These are phyloP conservation scores for Thelephora terrestris DNA, from an alignment of 1,284 basidiomycete genomes.

Conservation along the genomic window DNA sequence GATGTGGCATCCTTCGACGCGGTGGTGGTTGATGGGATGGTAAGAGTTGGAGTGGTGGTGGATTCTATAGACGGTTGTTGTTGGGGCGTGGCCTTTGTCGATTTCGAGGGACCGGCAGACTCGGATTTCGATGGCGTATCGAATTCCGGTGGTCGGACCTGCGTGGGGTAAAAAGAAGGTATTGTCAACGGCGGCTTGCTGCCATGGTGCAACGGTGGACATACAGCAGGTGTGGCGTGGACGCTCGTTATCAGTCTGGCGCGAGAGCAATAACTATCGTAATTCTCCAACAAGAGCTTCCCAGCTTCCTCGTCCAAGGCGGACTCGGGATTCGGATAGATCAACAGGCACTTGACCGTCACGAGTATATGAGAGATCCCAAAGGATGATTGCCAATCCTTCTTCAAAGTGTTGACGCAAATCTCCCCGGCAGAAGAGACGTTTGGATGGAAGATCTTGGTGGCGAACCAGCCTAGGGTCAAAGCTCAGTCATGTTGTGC, in stretches of 20 bases:
- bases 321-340: slow-evolving; percentile 93
- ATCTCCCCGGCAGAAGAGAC: slow-evolving; percentile 87
- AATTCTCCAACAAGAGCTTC: slow-evolving; percentile 83
- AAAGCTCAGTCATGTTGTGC: slow-evolving; percentile 6
- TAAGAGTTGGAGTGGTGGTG: slow-evolving; percentile 14
- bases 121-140: slow-evolving; percentile 33
- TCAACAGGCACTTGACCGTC: slow-evolving; percentile 89
- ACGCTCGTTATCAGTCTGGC: slow-evolving; percentile 79
- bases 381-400: slow-evolving; percentile 91
- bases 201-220: slow-evolving; percentile 2
- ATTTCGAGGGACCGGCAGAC: slow-evolving; percentile 11
- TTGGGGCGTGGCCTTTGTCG: slow-evolving; percentile 14
- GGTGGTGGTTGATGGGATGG: slow-evolving; percentile 7
- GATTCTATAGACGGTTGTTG: slow-evolving; percentile 16
- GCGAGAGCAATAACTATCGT: slow-evolving; percentile 74
- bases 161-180: slow-evolving; percentile 6
- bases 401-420: slow-evolving; percentile 95
- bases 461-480: slow-evolving; percentile 69
- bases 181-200: not conserved
- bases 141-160: slow-evolving; percentile 60
- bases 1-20: slow-evolving; percentile 9
- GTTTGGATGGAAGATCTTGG: slow-evolving; percentile 96
- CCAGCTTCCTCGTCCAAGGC: slow-evolving; percentile 93
- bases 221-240: slow-evolving; percentile 61
- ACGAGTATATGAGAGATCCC: slow-evolving; percentile 87